phyloP scores from a whole-genome alignment of 2,329 filamentous ascomycete genomes.

The Phoma sp. region DNA sequence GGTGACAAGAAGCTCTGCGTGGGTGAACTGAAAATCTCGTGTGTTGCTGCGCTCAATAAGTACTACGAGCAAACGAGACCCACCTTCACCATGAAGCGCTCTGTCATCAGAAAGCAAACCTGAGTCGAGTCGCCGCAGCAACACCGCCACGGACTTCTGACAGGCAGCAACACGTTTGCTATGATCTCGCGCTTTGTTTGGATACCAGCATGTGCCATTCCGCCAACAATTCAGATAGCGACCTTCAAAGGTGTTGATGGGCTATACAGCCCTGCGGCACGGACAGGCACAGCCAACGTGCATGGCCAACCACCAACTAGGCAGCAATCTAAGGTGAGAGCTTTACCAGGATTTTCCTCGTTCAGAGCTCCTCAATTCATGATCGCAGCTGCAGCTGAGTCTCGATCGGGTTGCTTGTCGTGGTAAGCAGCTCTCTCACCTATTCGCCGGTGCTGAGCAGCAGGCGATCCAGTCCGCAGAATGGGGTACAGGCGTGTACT shows the following conservation, averaged over 20 bases:
- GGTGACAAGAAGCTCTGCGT: neutral
- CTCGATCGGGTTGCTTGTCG: too few relatives aligned
- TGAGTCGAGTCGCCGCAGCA: neutral
- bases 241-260: slow-evolving; percentile 2
- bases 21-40: neutral
- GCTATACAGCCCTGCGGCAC: slow-evolving; percentile 9
- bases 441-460: too few relatives aligned
- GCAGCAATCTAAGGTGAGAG: neutral
- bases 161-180: slow-evolving; percentile 1
- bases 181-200: neutral
- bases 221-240: neutral
- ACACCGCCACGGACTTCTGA: neutral
- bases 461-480: too few relatives aligned
- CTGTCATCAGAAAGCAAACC: neutral
- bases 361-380: too few relatives aligned
- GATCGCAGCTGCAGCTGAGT: too few relatives aligned
- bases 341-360: neutral
- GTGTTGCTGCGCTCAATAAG: neutral
- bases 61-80: slow-evolving; percentile 1
- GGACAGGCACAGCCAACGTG: neutral
- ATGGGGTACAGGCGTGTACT: too few relatives aligned
- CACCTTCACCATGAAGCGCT: slow-evolving; percentile 3
- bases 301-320: neutral
- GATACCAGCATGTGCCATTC: neutral
- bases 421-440: too few relatives aligned